Evolutionary conservation across 306 rosid species (phyloP).

Genomic region (Hippophae rhamnoides): DNA sequence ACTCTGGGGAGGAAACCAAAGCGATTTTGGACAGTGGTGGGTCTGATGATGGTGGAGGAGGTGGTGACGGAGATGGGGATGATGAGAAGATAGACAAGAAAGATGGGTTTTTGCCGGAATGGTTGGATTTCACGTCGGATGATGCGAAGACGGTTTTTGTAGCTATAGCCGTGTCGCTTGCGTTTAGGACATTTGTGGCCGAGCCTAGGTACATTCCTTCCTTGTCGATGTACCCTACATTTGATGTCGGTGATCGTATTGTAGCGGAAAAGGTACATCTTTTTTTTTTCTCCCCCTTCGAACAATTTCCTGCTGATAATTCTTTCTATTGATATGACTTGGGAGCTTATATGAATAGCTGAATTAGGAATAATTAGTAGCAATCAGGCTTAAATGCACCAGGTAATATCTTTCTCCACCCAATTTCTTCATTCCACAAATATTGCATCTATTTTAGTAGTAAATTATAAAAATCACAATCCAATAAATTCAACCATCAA

Average conservation of each 20-base stretch:
- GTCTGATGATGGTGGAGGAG: constrained; percentile 38
- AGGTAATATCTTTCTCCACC: too few relatives aligned
- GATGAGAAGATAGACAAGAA: constrained; percentile 40
- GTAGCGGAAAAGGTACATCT: constrained; percentile 78
- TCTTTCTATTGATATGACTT: too few relatives aligned
- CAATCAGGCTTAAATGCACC: too few relatives aligned
- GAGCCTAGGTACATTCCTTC: constrained; percentile 99
- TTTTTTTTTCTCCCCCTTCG: not conserved
- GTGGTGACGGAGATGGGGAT: constrained; percentile 25
- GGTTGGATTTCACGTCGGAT: constrained; percentile 70
- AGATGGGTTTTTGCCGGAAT: constrained; percentile 45
- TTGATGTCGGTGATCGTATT: constrained; percentile 96
- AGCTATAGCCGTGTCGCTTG: constrained; percentile 57
- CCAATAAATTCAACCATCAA: too few relatives aligned
- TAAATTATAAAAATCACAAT: too few relatives aligned
- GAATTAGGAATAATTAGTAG: too few relatives aligned
- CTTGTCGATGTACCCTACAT: constrained; percentile 96
- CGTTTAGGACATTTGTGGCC: constrained; percentile 66
- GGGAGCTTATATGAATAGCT: too few relatives aligned
- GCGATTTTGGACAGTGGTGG: constrained; percentile 27
- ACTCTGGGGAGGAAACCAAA: constrained; percentile 38
- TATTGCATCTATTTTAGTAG: too few relatives aligned
- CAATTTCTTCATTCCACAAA: too few relatives aligned
- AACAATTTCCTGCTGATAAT: too few relatives aligned
- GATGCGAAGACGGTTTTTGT: constrained; percentile 81